Base-by-base conservation (phyloP, 352 stramenopile species). In the Aphanomyces astaci region DNA sequence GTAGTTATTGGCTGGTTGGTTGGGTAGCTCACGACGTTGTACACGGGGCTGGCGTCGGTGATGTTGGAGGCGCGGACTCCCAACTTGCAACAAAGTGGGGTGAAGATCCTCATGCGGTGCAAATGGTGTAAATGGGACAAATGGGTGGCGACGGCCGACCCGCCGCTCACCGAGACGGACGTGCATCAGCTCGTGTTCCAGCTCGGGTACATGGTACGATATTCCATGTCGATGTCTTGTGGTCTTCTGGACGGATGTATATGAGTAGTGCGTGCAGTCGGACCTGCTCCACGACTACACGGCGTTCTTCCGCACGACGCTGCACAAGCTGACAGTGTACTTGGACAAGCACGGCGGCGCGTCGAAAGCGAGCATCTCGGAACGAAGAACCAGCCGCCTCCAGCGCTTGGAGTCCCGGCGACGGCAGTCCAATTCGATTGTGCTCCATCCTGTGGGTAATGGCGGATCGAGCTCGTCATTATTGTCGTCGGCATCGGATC, bases 121-220 rank as follows among this genome's bases (percentile, higher is more conserved):
- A 77, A 59, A 33, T 92, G 84, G 81, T 82, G 79, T 19, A 90
- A 90, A 66, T 94, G 81, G 79, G 84, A 70, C 19, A 90, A 90
- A 64, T 94, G 81, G 79, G 84, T 66, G 30, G 17, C 73, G 19
- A 85, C 81, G 30, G 81, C 89, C 51, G 51, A 59, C 32, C 63
- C 73, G 30, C 81, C 82, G 32, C 72, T 92, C 4, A 62, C 66
- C n/a, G 76, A 81, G 59, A 49, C 51, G 31, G 85, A 92, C 55
- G 87, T 90, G 66, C 86, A 71, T 22, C 79, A 79, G 0, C 53
- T 90, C 22, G 72, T 94, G 10, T 92, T 92, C 60, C 78, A 87
- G 31, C 82, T 94, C 24, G 75, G 72, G 10, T 83, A 94, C 53
- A 60, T 94, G 73, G 84, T 91, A 79, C 59, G 71, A 70, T 2